phyloP scores from a whole-genome alignment of 2,329 filamentous ascomycete species.

The Raffaelea arxii region DNA sequence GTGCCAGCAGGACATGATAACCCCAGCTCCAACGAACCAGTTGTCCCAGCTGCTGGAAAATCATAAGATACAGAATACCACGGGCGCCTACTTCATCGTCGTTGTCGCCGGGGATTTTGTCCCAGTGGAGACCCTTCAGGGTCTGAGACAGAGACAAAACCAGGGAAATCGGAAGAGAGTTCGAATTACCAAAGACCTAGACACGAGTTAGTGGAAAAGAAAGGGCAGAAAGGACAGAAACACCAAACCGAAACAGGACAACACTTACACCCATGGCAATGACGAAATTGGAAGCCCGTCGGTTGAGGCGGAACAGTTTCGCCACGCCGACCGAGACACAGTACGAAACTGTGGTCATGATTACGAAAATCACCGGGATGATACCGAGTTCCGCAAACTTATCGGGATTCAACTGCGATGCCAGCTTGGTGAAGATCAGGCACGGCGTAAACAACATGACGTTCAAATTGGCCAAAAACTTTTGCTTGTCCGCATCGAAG shows the following conservation, averaged over 20 bases:
- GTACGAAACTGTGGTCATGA: conserved; percentile 84
- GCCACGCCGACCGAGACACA: conserved; percentile 61
- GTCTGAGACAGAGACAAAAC: conserved; percentile 92
- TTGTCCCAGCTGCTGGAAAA: conserved; percentile 96
- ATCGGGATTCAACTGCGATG: conserved; percentile 83
- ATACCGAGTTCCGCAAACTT: conserved; percentile 85
- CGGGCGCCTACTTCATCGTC: conserved; percentile 90
- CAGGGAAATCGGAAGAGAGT: conserved; percentile 92
- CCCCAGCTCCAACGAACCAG: conserved; percentile 97
- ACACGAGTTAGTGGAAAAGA: neutral
- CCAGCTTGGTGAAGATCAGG: conserved; percentile 94
- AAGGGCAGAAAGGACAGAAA: neutral
- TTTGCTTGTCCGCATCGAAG: conserved; percentile 93
- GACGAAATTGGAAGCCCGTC: conserved; percentile 85
- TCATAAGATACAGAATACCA: conserved; percentile 88
- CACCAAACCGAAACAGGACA: neutral
- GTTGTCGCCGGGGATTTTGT: conserved; percentile 81
- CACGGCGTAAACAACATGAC: conserved; percentile 95
- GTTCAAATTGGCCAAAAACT: conserved; percentile 93
- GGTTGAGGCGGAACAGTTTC: conserved; percentile 69
- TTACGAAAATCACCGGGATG: conserved; percentile 87
- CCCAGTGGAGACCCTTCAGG: conserved; percentile 86
- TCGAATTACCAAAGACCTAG: conserved; percentile 90
- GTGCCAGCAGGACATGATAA: conserved; percentile 87
- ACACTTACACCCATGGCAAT: conserved; percentile 70